Evolutionary conservation across 805 yeast genomes (phyloP), one percentile per base, ranked within the genome.

Genomic region (Teunomyces barrocoloradensis): DNA sequence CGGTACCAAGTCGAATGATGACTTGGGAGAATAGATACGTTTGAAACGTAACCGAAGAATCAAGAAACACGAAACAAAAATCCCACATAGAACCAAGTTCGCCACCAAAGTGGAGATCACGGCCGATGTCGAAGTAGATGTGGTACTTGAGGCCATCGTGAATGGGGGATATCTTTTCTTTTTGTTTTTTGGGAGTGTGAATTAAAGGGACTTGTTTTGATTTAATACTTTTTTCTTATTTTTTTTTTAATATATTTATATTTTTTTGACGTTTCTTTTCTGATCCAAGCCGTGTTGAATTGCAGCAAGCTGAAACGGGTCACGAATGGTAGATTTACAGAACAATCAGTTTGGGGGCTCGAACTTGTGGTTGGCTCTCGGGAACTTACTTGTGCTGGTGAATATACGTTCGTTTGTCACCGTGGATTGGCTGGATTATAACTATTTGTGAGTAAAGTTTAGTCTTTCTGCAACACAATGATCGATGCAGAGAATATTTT

Each of bases 1-100:
- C 1, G 75, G 73, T 6, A 70, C 83, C 39, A 87, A 66, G 50
- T 82, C 81, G 45, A 74, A 80, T 6, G 82, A 74, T 0, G 91
- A 77, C 57, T 90, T 88, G 17, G 97, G 96, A 53, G 88, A 85
- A 65, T 92, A 92, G 40, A 90, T 85, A 53, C 95, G 74, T 59
- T 78, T 79, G 65, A 84, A 79, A 54, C 71, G 78, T 41, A 84
- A 76, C 50, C 97, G 73, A 46, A 92, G 64, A 1, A 87, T 35
- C 23, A 92, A 50, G 64, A 92, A 92, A 6, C 77, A 71, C 0
- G 70, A 45, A 9, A 87, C 68, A 57, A 90, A 89, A 5, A 69
- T 71, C 1, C 80, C 79, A 60, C 85, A 87, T 4, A 90, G 63
- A 7, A 77, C 77, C 47, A 86, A 80, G 67, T 92, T 89, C 39